Conservation (phyloP, 1,284 basidiomycete species). For the Amylostereum areolatum region DNA sequence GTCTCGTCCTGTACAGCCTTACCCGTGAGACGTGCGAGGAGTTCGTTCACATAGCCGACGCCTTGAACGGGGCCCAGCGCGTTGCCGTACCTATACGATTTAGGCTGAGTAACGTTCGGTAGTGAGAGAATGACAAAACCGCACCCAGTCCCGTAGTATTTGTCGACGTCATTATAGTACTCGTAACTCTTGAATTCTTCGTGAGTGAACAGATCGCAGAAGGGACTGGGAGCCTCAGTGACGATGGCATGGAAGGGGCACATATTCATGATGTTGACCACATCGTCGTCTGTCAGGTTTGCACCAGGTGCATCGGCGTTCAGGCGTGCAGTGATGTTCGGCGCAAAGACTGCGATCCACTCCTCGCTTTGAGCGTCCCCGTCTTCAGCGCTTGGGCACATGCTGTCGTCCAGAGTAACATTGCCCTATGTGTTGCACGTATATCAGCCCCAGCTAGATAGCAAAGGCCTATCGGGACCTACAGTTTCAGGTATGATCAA, state of each 20-base stretch:
- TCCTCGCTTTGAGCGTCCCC: constrained; percentile 33
- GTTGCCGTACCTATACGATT: constrained; percentile 52
- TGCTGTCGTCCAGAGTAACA: constrained; percentile 67
- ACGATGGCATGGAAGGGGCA: constrained; percentile 75
- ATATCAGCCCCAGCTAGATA: not conserved
- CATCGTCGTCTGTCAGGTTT: constrained; percentile 50
- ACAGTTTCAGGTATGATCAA: constrained; percentile 53
- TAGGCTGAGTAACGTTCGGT: constrained; percentile 14
- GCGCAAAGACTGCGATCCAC: constrained; percentile 54
- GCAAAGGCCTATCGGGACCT: constrained; percentile 12
- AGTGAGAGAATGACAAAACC: constrained; percentile 14
- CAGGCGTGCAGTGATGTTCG: constrained; percentile 54
- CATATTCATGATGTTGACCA: constrained; percentile 59
- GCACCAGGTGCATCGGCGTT: constrained; percentile 60
- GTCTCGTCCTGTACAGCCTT: constrained; percentile 60
- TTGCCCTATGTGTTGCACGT: constrained; percentile 38
- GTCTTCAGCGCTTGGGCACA: constrained; percentile 56
- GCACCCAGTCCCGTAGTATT: constrained; percentile 73
- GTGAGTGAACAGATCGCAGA: constrained; percentile 61
- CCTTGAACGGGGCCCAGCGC: constrained; percentile 67
- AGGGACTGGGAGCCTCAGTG: constrained; percentile 49
- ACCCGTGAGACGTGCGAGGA: constrained; percentile 71
- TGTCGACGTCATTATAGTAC: constrained; percentile 69
- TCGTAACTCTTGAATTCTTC: constrained; percentile 60
- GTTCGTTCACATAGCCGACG: constrained; percentile 80